Conservation (phyloP, 176 grass and related monocot species). For the Aegilops sharonensis region DNA sequence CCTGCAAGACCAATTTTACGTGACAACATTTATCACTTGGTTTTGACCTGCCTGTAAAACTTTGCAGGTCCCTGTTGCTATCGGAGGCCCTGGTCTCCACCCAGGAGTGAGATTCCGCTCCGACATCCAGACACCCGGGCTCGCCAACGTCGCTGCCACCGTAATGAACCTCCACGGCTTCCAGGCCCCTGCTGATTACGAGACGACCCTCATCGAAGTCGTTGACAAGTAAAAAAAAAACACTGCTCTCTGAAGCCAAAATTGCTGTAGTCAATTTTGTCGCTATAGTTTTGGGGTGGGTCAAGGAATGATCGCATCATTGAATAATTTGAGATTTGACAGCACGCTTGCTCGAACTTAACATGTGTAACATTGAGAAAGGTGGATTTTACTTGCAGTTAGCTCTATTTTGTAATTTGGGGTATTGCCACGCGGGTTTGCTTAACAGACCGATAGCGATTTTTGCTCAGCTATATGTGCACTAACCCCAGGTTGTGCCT, state of each 20-base stretch:
- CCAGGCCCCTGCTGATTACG: slow-evolving; percentile 75
- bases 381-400: slow-evolving; percentile 2
- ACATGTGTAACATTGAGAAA: background rate
- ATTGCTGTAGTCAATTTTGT: slow-evolving; percentile 43
- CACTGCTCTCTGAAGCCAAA: background rate
- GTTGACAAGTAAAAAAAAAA: slow-evolving; percentile 45
- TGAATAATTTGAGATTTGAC: slow-evolving; percentile 41
- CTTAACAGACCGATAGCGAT: background rate
- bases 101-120: slow-evolving; percentile 69
- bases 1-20: background rate
- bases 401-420: slow-evolving; percentile 13
- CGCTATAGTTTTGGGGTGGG: slow-evolving; percentile 37
- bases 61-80: slow-evolving; percentile 90
- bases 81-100: slow-evolving; percentile 83
- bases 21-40: background rate
- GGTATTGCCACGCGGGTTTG: background rate
- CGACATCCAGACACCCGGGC: slow-evolving; percentile 61
- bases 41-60: slow-evolving; percentile 23
- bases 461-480: slow-evolving; percentile 21
- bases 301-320: background rate
- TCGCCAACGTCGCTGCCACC: slow-evolving; percentile 88
- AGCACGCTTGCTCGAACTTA: slow-evolving; percentile 27
- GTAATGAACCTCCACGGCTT: slow-evolving; percentile 97
- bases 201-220: slow-evolving; percentile 83
- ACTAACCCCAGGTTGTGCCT: no score